These are phyloP conservation scores for Aspergillus sp. DNA, from an alignment of 2,329 filamentous ascomycete genomes.

Conservation along the genomic window DNA sequence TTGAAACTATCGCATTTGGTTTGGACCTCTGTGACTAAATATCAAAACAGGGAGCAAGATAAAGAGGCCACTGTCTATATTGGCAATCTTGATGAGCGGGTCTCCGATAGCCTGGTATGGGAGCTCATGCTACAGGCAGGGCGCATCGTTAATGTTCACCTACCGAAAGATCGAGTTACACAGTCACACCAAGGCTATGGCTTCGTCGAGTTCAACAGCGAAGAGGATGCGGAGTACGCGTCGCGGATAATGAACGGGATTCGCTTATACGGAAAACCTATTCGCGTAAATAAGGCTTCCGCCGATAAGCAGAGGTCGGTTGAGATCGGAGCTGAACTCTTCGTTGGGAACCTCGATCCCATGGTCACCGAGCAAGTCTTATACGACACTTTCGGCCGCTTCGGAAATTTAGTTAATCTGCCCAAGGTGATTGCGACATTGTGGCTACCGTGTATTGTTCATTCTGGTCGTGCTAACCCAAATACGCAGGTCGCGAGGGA, in stretches of 20 bases:
- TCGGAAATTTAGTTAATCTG: constrained; percentile 77
- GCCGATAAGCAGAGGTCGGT: constrained; percentile 93
- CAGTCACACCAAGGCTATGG: constrained; percentile 97
- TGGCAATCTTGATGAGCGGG: constrained; percentile 96
- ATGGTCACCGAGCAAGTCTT: constrained; percentile 95
- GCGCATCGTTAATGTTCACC: constrained; percentile 95
- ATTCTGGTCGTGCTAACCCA: constrained; percentile 22
- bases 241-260: constrained; percentile 96
- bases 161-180: constrained; percentile 96
- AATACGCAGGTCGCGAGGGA: constrained; percentile 68
- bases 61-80: constrained; percentile 98
- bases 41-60: constrained; percentile 77
- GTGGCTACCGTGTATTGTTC: constrained; percentile 2
- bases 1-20: not conserved
- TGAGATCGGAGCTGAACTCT: constrained; percentile 94
- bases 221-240: constrained; percentile 95
- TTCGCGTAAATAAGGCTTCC: constrained; percentile 90
- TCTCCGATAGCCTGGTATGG: constrained; percentile 86
- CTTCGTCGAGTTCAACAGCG: constrained; percentile 96
- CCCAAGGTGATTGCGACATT: constrained; percentile 66
- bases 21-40: constrained; percentile 14
- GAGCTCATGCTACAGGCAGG: constrained; percentile 98
- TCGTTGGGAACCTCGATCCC: constrained; percentile 90
- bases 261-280: constrained; percentile 86
- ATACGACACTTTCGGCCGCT: constrained; percentile 92